A percentile compares a stretch with the other conserved stretches of the same genome.
Evolutionary conservation across 2,329 filamentous ascomycete species (phyloP).

Genomic region (Diaporthe aspalathi): DNA sequence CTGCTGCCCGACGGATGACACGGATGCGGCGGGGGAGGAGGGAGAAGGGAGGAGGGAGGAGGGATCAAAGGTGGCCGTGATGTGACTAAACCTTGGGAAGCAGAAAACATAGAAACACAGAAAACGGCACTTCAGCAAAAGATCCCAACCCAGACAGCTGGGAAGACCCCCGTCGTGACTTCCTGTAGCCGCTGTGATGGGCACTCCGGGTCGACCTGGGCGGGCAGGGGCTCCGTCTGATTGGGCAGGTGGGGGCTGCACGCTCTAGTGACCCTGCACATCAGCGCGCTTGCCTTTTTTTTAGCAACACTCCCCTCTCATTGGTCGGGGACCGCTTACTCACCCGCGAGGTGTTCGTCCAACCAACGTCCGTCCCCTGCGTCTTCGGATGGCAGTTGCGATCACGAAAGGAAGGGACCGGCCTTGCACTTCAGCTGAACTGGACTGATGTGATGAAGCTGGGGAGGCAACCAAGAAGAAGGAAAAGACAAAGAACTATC

Average conservation of each 20-base stretch:
- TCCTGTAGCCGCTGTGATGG: conserved; percentile 39
- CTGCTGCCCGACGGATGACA: no score
- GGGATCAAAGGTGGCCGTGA: not conserved
- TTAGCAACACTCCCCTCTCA: conserved; percentile 27
- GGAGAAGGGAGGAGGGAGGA: not conserved
- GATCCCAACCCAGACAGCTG: not conserved
- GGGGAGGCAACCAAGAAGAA: no score
- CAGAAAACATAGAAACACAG: no score
- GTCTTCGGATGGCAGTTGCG: conserved; percentile 9
- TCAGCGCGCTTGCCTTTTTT: conserved; percentile 40
- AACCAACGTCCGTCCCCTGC: conserved; percentile 7
- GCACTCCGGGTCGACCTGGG: conserved; percentile 25
- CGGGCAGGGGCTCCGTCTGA: conserved; percentile 16
- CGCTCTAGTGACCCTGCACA: conserved; percentile 35
- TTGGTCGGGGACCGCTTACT: conserved; percentile 9
- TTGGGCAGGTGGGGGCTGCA: conserved; percentile 33
- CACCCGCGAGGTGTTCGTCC: not conserved
- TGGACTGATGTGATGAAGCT: no score
- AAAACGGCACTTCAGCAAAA: not conserved
- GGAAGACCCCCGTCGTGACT: conserved; percentile 25
- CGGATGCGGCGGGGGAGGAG: conserved; percentile 14
- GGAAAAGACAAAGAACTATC: not conserved
- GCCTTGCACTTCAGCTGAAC: not conserved
- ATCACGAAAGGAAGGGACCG: not conserved
- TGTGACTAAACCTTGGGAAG: not conserved